A percentile compares a stretch with the other conserved stretches of the same genome.
Conservation (phyloP, 73 alveolate species). For the Blepharisma stoltei region DNA sequence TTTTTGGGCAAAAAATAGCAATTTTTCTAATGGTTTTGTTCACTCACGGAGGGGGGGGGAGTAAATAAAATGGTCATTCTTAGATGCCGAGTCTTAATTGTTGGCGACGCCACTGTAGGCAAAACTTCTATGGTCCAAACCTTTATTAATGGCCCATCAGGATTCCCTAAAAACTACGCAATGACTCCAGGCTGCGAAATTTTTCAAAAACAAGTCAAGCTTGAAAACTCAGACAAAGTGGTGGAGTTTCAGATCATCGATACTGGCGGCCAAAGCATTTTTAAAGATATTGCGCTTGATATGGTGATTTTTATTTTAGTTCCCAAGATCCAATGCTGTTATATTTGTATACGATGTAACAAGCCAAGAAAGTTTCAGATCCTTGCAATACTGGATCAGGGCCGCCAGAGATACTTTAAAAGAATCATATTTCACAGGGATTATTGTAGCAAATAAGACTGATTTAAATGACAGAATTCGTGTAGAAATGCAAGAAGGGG, state of each 20-base stretch:
- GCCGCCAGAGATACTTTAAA: conserved; percentile 20
- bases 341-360: conserved; percentile 43
- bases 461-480: conserved; percentile 53
- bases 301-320: conserved; percentile 43
- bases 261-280: conserved; percentile 61
- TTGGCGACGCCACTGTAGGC: conserved; percentile 75
- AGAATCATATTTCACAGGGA: conserved; percentile 37
- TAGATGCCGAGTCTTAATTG: conserved; percentile 55
- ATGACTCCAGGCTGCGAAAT: conserved; percentile 74
- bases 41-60: too few relatives aligned
- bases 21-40: too few relatives aligned
- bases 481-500: conserved; percentile 56
- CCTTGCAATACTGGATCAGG: conserved; percentile 43
- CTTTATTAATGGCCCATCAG: conserved; percentile 33
- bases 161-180: conserved; percentile 55
- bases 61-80: conserved; percentile 57
- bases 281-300: conserved; percentile 54
- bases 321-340: conserved; percentile 23
- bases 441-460: conserved; percentile 61
- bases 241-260: conserved; percentile 64
- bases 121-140: conserved; percentile 52
- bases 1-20: too few relatives aligned
- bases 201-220: conserved; percentile 34
- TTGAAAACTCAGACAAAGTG: conserved; percentile 39
- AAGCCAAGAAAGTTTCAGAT: conserved; percentile 44